Conservation (phyloP, 31 red algal genomes). For the Endocladia muricata region DNA sequence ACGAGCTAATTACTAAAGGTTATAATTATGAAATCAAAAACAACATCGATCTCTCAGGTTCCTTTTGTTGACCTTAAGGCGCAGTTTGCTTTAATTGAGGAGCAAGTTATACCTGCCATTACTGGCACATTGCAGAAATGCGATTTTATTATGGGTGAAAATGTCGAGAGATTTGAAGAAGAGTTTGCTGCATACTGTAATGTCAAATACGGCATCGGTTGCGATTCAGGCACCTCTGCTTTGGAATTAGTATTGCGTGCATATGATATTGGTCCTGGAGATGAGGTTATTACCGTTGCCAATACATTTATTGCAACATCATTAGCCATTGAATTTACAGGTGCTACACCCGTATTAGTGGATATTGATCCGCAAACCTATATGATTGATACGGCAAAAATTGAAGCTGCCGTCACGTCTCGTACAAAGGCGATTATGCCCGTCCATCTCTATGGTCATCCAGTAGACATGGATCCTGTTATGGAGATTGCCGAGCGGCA, state of each 20-base stretch:
- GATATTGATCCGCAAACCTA: constrained; percentile 47
- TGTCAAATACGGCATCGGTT: background rate
- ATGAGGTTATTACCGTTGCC: constrained; percentile 50
- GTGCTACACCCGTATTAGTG: constrained; percentile 42
- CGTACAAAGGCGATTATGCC: constrained; percentile 31
- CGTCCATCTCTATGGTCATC: constrained; percentile 18
- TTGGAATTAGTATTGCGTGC: constrained; percentile 1
- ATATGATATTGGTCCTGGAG: constrained; percentile 34
- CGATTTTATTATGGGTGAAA: constrained; percentile 17
- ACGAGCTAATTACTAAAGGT: no score
- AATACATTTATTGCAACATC: constrained; percentile 46
- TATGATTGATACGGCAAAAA: constrained; percentile 21
- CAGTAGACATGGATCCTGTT: constrained; percentile 25
- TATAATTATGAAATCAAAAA: no score
- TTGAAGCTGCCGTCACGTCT: constrained; percentile 1
- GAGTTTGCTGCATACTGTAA: constrained; percentile 6
- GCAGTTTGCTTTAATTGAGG: background rate
- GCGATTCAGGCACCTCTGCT: constrained; percentile 5
- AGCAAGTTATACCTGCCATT: constrained; percentile 7
- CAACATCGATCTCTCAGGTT: no score
- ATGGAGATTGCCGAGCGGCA: constrained; percentile 12
- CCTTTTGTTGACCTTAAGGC: constrained; percentile 10
- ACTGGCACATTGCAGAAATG: background rate
- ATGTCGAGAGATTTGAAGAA: constrained; percentile 23
- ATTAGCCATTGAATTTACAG: constrained; percentile 15